A percentile compares a stretch with the other conserved stretches of the same genome.
Conservation (phyloP, 148 eudicot species). For the Spergularia bocconei region DNA sequence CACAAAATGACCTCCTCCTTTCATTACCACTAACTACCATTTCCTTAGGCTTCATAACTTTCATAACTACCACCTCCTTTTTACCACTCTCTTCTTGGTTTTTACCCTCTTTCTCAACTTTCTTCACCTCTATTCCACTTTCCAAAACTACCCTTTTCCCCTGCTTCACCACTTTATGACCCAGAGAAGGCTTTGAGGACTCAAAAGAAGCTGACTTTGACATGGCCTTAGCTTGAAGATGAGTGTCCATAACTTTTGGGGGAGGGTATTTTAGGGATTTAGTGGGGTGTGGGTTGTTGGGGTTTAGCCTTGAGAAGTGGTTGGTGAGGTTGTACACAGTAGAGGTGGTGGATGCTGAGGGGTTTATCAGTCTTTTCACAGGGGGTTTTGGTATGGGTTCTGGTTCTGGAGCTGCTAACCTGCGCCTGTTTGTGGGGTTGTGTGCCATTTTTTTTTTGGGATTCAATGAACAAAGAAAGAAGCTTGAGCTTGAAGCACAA, state of each 20-base stretch:
- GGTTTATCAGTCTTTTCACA: slow-evolving; percentile 32
- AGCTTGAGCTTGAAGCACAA: not conserved
- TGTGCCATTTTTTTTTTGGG: slow-evolving; percentile 30
- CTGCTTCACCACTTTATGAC: slow-evolving; percentile 19
- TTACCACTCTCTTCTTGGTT: slow-evolving; percentile 21
- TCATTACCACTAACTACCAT: slow-evolving; percentile 28
- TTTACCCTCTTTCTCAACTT: slow-evolving; percentile 20
- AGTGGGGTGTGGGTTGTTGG: slow-evolving; percentile 37
- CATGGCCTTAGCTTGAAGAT: slow-evolving; percentile 30
- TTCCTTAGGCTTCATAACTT: slow-evolving; percentile 7
- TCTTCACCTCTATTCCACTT: slow-evolving; percentile 17
- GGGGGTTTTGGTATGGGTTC: slow-evolving; percentile 38
- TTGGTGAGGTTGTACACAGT: slow-evolving; percentile 51
- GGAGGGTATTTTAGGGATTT: slow-evolving; percentile 32
- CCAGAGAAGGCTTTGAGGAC: slow-evolving; percentile 22
- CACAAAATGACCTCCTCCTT: slow-evolving; percentile 60
- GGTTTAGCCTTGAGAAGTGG: slow-evolving; percentile 50
- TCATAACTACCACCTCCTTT: not conserved
- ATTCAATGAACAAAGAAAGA: slow-evolving; percentile 11
- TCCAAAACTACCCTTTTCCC: slow-evolving; percentile 32
- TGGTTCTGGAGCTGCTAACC: slow-evolving; percentile 34
- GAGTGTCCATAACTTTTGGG: slow-evolving; percentile 22
- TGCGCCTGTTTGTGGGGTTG: slow-evolving; percentile 39
- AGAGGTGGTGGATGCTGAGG: slow-evolving; percentile 40
- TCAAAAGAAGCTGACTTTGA: slow-evolving; percentile 39